Conservation (phyloP, 2,329 filamentous ascomycete genomes). For the Claviceps arundinis region DNA sequence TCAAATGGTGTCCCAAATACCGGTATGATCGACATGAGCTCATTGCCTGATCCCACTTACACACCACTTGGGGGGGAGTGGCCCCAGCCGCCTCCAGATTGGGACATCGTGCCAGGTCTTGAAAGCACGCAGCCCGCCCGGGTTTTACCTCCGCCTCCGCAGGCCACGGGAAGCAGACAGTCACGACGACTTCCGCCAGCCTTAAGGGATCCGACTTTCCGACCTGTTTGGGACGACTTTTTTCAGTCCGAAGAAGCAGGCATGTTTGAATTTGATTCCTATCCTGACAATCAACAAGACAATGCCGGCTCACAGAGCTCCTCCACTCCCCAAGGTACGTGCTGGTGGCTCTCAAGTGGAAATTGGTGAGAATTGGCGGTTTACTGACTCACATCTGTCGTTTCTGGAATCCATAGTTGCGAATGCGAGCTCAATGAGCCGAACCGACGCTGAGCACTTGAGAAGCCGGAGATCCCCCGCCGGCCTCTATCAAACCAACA, state of each 20-base stretch:
- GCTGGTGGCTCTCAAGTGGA: not conserved
- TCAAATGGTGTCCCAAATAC: too few relatives aligned
- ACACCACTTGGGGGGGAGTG: constrained; percentile 6
- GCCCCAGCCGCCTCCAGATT: constrained; percentile 6
- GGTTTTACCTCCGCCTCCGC: not conserved
- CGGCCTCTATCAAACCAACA: too few relatives aligned
- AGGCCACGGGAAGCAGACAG: too few relatives aligned
- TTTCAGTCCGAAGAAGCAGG: constrained; percentile 14
- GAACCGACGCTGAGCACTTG: constrained; percentile 7
- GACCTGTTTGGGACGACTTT: constrained; percentile 8
- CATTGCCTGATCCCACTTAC: constrained; percentile 5
- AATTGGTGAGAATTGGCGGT: too few relatives aligned
- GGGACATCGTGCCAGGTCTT: constrained; percentile 7
- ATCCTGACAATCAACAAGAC: constrained; percentile 1
- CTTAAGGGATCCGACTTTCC: not conserved
- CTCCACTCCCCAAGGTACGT: constrained; percentile 3
- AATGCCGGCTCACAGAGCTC: not conserved
- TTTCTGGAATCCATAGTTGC: not conserved
- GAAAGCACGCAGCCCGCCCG: constrained; percentile 9
- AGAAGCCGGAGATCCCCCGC: constrained; percentile 5
- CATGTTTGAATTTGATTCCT: constrained; percentile 9
- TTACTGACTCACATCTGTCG: too few relatives aligned
- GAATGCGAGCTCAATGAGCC: constrained; percentile 7
- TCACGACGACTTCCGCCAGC: too few relatives aligned
- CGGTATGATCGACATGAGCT: not conserved